Evolutionary conservation across 202 grass and related monocot species (phyloP).

Genomic region (Eragrostis tef): DNA sequence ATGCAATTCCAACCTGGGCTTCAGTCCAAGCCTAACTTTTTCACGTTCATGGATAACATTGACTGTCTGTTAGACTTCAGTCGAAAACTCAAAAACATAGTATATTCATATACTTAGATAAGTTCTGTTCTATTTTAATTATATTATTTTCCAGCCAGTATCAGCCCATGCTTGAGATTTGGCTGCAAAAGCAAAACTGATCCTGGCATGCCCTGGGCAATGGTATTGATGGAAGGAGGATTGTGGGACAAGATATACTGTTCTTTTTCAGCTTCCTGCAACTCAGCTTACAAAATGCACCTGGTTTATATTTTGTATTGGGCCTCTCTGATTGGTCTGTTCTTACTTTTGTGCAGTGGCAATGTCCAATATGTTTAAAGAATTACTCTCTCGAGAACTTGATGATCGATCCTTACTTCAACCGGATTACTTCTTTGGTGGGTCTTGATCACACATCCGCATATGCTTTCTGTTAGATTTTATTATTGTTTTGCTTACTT

Average conservation of each 20-base stretch:
- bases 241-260: neutral
- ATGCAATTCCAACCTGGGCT: neutral
- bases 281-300: neutral
- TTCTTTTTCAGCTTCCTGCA: neutral
- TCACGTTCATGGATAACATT: neutral
- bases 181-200: neutral
- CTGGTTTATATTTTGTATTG: constrained; percentile 31
- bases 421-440: constrained; percentile 91
- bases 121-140: neutral
- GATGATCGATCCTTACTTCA: constrained; percentile 94
- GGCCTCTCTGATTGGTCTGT: constrained; percentile 31
- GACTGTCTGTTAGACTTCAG: neutral
- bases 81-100: neutral
- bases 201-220: neutral
- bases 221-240: too few species aligned
- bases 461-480: constrained; percentile 16
- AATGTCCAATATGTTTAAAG: constrained; percentile 94
- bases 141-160: too few species aligned
- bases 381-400: constrained; percentile 93
- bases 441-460: constrained; percentile 38
- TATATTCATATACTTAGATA: neutral
- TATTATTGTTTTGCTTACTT: constrained; percentile 22
- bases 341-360: constrained; percentile 91
- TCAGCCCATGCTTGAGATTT: neutral
- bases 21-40: neutral